These are phyloP conservation scores for Cladophialophora carrionii DNA, from an alignment of 2,329 filamentous ascomycete species.

Conservation along the genomic window DNA sequence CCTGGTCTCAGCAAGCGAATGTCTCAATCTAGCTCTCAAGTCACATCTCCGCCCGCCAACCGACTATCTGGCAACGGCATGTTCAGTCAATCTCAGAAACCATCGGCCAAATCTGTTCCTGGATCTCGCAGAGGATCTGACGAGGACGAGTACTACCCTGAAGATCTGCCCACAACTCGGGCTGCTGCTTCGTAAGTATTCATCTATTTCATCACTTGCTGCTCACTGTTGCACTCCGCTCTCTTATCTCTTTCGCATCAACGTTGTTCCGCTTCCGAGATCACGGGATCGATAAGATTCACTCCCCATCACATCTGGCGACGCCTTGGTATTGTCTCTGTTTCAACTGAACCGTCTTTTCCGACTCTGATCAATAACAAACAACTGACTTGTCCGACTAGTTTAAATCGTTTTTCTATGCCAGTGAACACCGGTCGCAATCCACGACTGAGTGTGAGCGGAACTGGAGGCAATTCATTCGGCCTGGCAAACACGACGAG, in stretches of 20 bases:
- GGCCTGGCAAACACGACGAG: conserved; percentile 84
- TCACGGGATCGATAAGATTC: conserved; percentile 18
- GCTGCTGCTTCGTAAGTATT: conserved; percentile 76
- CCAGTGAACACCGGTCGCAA: conserved; percentile 65
- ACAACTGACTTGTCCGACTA: conserved; percentile 46
- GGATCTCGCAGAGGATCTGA: conserved; percentile 87
- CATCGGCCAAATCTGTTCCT: conserved; percentile 83
- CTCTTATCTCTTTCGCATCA: conserved; percentile 4
- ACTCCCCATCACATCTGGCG: conserved; percentile 1
- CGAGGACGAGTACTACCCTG: conserved; percentile 79
- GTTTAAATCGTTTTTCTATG: conserved; percentile 90
- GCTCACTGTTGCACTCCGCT: conserved; percentile 2
- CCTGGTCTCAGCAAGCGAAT: conserved; percentile 74
- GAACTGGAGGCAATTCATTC: conserved; percentile 22
- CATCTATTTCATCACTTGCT: conserved; percentile 3
- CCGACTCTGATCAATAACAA: conserved; percentile 13
- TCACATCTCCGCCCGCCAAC: conserved; percentile 74
- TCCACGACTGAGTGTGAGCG: conserved; percentile 29
- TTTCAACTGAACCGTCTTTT: conserved; percentile 3
- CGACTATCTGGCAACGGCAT: conserved; percentile 56
- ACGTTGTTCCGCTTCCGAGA: not conserved
- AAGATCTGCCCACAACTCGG: conserved; percentile 63
- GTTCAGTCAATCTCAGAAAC: conserved; percentile 51
- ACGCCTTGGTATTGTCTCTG: not conserved
- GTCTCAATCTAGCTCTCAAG: conserved; percentile 74